These are phyloP conservation scores for Ambispora gerdemannii DNA, from an alignment of 192 early-diverging fungal genomes.

Conservation along the genomic window DNA sequence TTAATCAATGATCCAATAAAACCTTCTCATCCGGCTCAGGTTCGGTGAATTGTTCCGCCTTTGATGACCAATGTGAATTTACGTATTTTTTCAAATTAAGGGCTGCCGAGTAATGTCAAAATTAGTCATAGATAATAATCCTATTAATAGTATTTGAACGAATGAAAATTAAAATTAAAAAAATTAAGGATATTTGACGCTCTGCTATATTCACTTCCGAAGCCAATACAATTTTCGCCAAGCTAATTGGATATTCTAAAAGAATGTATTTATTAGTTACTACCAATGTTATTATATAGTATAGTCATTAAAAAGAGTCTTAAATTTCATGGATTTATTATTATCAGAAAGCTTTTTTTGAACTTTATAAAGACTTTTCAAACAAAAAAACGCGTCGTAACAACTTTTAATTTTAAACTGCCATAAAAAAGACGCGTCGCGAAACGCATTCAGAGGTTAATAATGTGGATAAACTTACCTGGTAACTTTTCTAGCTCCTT, in stretches of 20 bases:
- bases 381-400: neutral
- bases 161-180: neutral
- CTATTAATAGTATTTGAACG: too few species aligned
- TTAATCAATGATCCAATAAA: neutral
- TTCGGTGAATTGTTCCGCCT: constrained; percentile 50
- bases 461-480: constrained; percentile 51
- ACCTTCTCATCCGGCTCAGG: constrained; percentile 62
- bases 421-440: neutral
- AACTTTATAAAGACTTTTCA: too few species aligned
- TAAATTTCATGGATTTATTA: neutral
- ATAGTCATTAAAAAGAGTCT: neutral
- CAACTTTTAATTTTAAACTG: neutral
- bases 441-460: neutral
- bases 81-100: constrained; percentile 74
- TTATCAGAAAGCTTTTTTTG: neutral
- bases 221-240: constrained; percentile 61
- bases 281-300: neutral
- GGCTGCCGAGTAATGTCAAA: constrained; percentile 53
- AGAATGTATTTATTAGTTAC: neutral
- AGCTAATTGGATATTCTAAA: constrained; percentile 65
- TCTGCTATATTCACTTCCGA: constrained; percentile 59
- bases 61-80: constrained; percentile 71
- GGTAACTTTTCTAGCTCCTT: constrained; percentile 63
- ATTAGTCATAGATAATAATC: neutral
- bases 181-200: constrained; percentile 63